These are phyloP conservation scores for Fusarium pininemorale DNA, from an alignment of 2,329 filamentous ascomycete genomes.

Conservation along the genomic window DNA sequence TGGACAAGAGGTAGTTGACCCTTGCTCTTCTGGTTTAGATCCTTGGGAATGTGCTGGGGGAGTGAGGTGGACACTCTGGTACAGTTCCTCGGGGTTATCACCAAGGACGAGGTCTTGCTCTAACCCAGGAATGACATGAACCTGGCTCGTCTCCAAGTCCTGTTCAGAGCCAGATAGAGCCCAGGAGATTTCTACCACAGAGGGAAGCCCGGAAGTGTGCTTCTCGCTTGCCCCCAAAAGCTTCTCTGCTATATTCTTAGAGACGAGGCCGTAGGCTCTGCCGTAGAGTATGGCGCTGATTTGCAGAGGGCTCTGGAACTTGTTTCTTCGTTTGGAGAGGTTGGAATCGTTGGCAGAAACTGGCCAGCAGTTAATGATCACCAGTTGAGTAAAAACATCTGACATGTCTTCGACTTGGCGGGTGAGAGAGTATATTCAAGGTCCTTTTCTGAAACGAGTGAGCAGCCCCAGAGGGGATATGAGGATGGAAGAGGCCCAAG, in stretches of 20 bases:
- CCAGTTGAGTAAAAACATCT: background rate
- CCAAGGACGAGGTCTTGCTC: conserved; percentile 18
- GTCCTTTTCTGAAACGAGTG: background rate
- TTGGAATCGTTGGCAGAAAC: background rate
- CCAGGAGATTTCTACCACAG: conserved; percentile 8
- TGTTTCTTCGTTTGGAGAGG: background rate
- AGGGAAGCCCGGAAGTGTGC: background rate
- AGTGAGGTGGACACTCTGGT: background rate
- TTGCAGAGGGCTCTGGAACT: background rate
- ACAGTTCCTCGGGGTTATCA: background rate
- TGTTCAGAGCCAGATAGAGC: background rate
- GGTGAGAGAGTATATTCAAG: background rate
- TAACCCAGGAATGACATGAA: conserved; percentile 5
- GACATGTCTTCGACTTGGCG: conserved; percentile 11
- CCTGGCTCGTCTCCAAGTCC: conserved; percentile 6
- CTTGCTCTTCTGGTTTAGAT: background rate
- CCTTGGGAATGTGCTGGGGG: background rate
- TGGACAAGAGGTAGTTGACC: background rate
- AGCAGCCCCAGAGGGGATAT: background rate
- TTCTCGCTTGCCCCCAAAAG: background rate
- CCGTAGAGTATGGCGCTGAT: conserved; percentile 2
- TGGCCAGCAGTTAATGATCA: conserved; percentile 6
- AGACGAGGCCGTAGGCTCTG: conserved; percentile 2
- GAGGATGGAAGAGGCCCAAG: background rate
- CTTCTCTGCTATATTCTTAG: background rate